Evolutionary conservation across 495 filamentous ascomycete species (phyloP), one percentile per base, ranked within the genome.

Genomic region (Hyphodiscus hymeniophilus): DNA sequence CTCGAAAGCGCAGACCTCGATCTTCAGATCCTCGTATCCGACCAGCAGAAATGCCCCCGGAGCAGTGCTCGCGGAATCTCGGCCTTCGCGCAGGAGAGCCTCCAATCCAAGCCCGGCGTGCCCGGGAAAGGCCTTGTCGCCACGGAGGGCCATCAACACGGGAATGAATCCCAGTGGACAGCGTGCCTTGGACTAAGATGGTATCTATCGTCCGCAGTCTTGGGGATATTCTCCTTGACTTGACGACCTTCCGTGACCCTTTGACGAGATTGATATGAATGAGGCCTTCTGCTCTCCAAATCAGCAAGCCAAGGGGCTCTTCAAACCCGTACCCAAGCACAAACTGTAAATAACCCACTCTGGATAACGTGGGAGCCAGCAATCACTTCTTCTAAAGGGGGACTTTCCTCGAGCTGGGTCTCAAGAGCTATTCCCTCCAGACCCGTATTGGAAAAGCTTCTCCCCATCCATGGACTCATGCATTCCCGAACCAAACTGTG

Each of bases 21-120:
- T 61, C 12, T 62, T 62, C 10, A 63, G 51, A 1, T 62, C 57
- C 0, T 56, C 48, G 18, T 56, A 60, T 7, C 63, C 57, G 8
- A 67, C 63, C 26, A 71, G 61, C n/a, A 76, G 16, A 7, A 64
- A 63, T 1, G 61, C 49, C 1, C 55, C 54, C 10, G 45, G 38
- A 1, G 64, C 64, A 0, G 66, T 63, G 16, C 81, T 57, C 17
- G 66, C 17, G 66, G 61, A 15, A 81, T 70, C 59, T 80, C 74
- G 4, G 77, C 78, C 52, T 69, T 72, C 21, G 70, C 65, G 39
- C 77, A 75, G 26, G 68, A 64, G 36, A 84, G 75, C 0, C 57
- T 63, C 80, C 78, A 82, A 15, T 66, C 51, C 12, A 79, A 62
- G 0, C 64, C 69, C 1, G 67, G 66, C 0, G 66, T 66, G 1